Evolutionary conservation across 176 grass and related monocot genomes (phyloP).

Genomic region (Thinopyrum elongatum): DNA sequence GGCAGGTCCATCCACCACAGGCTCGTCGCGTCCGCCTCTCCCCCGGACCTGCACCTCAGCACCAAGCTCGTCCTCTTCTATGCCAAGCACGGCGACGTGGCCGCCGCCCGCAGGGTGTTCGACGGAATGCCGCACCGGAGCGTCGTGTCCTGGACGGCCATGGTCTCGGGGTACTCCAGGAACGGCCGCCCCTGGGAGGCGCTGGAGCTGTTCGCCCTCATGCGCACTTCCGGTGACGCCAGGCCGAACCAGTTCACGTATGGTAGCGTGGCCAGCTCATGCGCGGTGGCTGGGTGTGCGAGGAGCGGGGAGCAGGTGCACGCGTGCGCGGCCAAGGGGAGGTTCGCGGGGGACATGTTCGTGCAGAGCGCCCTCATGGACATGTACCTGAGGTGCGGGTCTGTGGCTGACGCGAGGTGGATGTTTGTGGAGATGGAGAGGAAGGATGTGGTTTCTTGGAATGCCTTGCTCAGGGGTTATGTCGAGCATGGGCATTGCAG

Average conservation of each 20-base stretch:
- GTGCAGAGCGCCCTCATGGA: conserved; percentile 83
- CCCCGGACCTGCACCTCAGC: conserved; percentile 43
- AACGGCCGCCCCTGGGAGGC: conserved; percentile 43
- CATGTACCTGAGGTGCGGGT: conserved; percentile 68
- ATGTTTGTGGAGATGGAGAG: conserved; percentile 58
- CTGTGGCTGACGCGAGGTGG: conserved; percentile 28
- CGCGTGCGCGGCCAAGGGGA: conserved; percentile 50
- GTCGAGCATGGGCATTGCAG: conserved; percentile 39
- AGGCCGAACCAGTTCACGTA: conserved; percentile 78
- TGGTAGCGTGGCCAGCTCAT: conserved; percentile 46
- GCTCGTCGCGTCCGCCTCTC: neutral
- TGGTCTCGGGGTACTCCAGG: conserved; percentile 67
- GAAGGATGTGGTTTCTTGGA: conserved; percentile 76
- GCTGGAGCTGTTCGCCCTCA: conserved; percentile 47
- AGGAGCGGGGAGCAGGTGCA: conserved; percentile 73
- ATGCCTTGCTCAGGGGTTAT: conserved; percentile 67
- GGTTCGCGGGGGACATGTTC: conserved; percentile 61
- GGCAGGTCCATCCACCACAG: conserved; percentile 49
- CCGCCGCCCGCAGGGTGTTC: conserved; percentile 45
- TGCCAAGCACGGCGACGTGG: conserved; percentile 34
- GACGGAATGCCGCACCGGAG: conserved; percentile 62
- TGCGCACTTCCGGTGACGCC: conserved; percentile 29
- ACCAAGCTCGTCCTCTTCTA: conserved; percentile 73
- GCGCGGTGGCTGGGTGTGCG: conserved; percentile 24
- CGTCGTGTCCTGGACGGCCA: conserved; percentile 76